Conservation (phyloP, 305 asterid genomes). For the Andrographis paniculata region DNA sequence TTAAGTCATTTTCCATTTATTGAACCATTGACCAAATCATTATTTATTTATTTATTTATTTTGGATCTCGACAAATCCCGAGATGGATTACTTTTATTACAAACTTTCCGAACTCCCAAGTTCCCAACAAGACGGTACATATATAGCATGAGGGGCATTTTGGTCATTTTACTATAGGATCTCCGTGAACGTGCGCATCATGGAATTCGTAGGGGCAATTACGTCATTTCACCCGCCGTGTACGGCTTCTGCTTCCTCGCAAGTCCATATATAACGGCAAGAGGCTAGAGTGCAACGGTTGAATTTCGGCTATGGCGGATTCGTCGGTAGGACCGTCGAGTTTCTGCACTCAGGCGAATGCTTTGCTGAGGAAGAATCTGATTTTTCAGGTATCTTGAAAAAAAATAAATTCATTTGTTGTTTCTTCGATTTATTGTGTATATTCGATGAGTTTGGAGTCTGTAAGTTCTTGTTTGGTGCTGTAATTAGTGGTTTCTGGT, state of each 20-base stretch:
- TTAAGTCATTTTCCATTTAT: no score
- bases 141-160: slow-evolving; percentile 15
- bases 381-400: slow-evolving; percentile 66
- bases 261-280: slow-evolving; percentile 21
- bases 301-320: slow-evolving; percentile 41
- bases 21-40: no score
- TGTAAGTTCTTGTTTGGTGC: no score
- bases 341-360: slow-evolving; percentile 78
- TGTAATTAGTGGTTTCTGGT: no score
- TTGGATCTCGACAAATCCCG: no score
- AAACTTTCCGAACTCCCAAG: no score
- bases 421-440: not conserved
- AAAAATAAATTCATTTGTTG: not conserved
- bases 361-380: slow-evolving; percentile 82
- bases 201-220: slow-evolving; percentile 21
- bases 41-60: no score
- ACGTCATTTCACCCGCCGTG: slow-evolving; percentile 11
- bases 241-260: not conserved
- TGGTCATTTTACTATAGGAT: slow-evolving; percentile 16
- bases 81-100: no score
- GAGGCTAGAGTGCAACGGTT: slow-evolving; percentile 6
- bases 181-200: slow-evolving; percentile 17
- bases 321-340: slow-evolving; percentile 35
- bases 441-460: no score
- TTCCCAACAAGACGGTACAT: no score